Evolutionary conservation across 1,284 basidiomycete species (phyloP).

Genomic region (Wallemia ichthyophaga): DNA sequence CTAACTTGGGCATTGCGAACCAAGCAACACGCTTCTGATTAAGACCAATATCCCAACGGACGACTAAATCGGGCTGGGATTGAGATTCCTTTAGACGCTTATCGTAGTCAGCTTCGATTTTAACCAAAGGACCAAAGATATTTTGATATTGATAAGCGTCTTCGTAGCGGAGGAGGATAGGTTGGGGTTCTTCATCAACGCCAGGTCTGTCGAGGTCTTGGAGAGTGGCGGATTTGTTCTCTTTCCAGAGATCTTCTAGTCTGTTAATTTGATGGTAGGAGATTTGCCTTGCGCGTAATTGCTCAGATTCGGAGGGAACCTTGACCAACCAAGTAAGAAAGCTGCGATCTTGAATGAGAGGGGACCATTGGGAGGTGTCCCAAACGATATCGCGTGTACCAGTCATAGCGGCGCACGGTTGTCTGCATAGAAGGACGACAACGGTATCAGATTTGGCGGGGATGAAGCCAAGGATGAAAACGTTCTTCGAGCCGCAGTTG

Average conservation of each 20-base stretch:
- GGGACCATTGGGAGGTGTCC: constrained; percentile 82
- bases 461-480: constrained; percentile 96
- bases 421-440: constrained; percentile 88
- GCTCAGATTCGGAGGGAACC: constrained; percentile 78
- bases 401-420: constrained; percentile 78
- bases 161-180: constrained; percentile 63
- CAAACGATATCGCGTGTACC: constrained; percentile 85
- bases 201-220: constrained; percentile 91
- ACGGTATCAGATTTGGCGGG: constrained; percentile 97
- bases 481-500: constrained; percentile 98
- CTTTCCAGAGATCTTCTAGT: constrained; percentile 91
- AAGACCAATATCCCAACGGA: constrained; percentile 89
- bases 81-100: constrained; percentile 92
- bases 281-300: constrained; percentile 77
- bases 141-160: constrained; percentile 99
- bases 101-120: constrained; percentile 98
- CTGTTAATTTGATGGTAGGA: constrained; percentile 90
- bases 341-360: constrained; percentile 87
- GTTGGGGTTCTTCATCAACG: constrained; percentile 82
- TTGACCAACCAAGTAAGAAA: constrained; percentile 98
- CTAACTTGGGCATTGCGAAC: constrained; percentile 83
- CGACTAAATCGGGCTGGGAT: constrained; percentile 81
- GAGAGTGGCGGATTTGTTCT: constrained; percentile 72
- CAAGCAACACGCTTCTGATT: constrained; percentile 95
- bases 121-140: constrained; percentile 91